phyloP scores from a whole-genome alignment of 208 protist genomes.

The Leishmania guyanensis region DNA sequence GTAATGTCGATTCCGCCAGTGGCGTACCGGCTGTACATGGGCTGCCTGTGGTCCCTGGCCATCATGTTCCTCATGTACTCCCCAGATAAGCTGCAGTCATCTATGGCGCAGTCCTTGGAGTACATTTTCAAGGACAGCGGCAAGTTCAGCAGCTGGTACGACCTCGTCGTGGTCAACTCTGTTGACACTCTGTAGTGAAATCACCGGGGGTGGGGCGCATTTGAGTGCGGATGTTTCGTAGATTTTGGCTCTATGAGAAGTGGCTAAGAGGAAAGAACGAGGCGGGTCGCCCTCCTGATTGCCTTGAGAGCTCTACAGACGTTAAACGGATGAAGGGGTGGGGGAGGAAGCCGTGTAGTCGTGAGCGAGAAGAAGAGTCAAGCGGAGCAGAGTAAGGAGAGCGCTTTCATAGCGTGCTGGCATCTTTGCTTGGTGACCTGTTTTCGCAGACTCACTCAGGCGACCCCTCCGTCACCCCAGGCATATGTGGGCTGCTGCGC shows the following conservation, averaged over 20 bases:
- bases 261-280: neutral
- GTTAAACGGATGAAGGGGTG: neutral
- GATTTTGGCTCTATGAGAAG: neutral
- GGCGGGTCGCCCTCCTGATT: no score
- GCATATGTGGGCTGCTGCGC: neutral
- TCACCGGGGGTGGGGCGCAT: neutral
- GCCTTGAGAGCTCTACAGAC: neutral
- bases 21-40: constrained; percentile 67
- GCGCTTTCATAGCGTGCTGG: neutral
- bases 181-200: constrained; percentile 15
- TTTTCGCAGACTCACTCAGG: neutral
- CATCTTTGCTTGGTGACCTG: neutral
- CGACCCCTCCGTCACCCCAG: neutral
- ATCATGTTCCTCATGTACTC: constrained; percentile 76
- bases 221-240: neutral
- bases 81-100: constrained; percentile 74
- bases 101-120: constrained; percentile 77
- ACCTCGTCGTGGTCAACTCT: constrained; percentile 67
- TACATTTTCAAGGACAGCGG: constrained; percentile 87
- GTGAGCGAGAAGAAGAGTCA: neutral
- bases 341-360: neutral
- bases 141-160: constrained; percentile 70
- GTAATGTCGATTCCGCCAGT: constrained; percentile 24
- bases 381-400: neutral
- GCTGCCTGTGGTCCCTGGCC: constrained; percentile 71